Evolutionary conservation across 768 basidiomycete genomes (phyloP), one percentile per base, ranked within the genome.

Genomic region (Tylopilus sp.): DNA sequence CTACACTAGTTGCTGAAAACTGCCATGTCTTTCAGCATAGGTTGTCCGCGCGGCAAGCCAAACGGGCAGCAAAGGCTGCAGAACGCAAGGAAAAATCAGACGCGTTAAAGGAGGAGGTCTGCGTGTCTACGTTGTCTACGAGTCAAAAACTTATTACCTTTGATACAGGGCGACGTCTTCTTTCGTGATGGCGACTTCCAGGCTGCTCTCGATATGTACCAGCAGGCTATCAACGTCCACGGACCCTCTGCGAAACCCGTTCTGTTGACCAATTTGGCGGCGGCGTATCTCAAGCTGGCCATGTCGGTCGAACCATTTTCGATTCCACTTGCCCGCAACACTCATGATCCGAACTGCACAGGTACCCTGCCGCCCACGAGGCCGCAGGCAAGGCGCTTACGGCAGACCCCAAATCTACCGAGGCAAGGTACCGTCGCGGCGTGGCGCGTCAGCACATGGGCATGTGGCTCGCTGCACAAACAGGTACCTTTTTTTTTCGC

Each of bases 231-330:
- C 2, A 33, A 62, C 2, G 60, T 70, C 19, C 72, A 78, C 38
- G 73, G 77, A 1, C 61, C 66, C 0, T 51, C 54, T 12, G 19
- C 40, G 6, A 69, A 74, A 24, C 67, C 75, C 0, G 53, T 72
- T 5, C 72, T 75, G 48, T 63, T 79, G 42, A 47, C 71, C 11
- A 81, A 81, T 54, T 60, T 80, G 24, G 71, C 76, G 0, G 69
- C 71, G 19, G 68, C 75, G 1, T 74, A 74, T 57, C 63, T 81
- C 13, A 75, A 78, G 55, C 62, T 78, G 4, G 65, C 71, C 41
- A 72, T 72, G 74, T 72, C 11, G 33, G 67, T 57, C 11, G 0
- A 29, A 14, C 16, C 7, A 16, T n/a, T 44, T 25, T 25, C 6
- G 19, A 16, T 1, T 11, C 1, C 12, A 8, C 43, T 34, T n/a